A percentile compares a stretch with the other conserved stretches of the same genome.
Evolutionary conservation across 805 yeast species (phyloP).

Genomic region (Blastobotrys americana): DNA sequence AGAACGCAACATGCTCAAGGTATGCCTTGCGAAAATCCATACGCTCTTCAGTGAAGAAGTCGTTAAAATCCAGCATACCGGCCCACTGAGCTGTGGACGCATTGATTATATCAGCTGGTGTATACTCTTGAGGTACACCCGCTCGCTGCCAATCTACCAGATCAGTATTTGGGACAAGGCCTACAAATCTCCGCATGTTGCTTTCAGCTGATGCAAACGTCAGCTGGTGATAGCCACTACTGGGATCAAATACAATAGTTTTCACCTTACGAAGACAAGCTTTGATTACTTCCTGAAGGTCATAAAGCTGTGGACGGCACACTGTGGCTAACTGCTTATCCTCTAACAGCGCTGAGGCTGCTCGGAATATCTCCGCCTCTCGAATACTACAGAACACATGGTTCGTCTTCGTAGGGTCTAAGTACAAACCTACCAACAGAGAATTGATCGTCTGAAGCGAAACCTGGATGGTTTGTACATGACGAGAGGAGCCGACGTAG

Average conservation of each 20-base stretch:
- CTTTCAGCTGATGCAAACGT: constrained; percentile 12
- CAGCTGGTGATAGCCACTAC: constrained; percentile 8
- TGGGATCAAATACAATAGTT: constrained; percentile 11
- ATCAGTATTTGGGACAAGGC: constrained; percentile 11
- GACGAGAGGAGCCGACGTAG: constrained; percentile 10
- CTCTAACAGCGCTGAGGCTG: constrained; percentile 18
- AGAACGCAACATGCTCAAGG: constrained; percentile 21
- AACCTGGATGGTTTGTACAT: constrained; percentile 13
- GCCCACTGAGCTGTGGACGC: constrained; percentile 15
- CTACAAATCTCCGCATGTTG: constrained; percentile 15
- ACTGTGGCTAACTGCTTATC: constrained; percentile 16
- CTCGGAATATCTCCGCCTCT: constrained; percentile 19
- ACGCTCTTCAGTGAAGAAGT: constrained; percentile 18
- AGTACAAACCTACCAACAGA: constrained; percentile 16
- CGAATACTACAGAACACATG: constrained; percentile 17
- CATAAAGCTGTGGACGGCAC: constrained; percentile 18
- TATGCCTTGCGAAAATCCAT: constrained; percentile 18
- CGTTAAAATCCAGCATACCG: constrained; percentile 22
- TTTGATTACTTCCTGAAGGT: constrained; percentile 21
- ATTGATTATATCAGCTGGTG: constrained; percentile 13
- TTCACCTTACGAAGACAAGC: constrained; percentile 16
- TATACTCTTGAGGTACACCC: constrained; percentile 15
- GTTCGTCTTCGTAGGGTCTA: constrained; percentile 9
- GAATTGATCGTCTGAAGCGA: constrained; percentile 16
- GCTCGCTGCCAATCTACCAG: constrained; percentile 19